Conservation (phyloP, 345 rosid genomes). For the Syzygium grande region DNA sequence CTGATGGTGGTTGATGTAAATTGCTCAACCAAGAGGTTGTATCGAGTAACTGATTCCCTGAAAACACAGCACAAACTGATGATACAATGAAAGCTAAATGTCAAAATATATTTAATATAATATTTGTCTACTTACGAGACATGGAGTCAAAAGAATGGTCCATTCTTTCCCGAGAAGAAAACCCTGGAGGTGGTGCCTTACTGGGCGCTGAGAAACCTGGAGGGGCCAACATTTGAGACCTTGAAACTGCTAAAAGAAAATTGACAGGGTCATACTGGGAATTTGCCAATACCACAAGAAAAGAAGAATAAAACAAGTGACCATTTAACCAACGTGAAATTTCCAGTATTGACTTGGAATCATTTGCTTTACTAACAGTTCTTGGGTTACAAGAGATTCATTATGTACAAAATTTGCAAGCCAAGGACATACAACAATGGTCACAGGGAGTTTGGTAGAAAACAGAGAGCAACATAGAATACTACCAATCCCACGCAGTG, state of each 20-base stretch:
- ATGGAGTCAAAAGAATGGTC: constrained; percentile 34
- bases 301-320: background rate
- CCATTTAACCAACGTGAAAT: background rate
- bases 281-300: background rate
- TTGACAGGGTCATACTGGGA: background rate
- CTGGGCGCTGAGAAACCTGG: constrained; percentile 83
- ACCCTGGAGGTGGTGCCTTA: constrained; percentile 93
- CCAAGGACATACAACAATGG: background rate
- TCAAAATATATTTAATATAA: background rate
- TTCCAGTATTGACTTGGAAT: background rate
- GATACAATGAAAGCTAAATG: background rate
- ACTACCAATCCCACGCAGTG: background rate
- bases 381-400: background rate
- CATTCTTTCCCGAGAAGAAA: constrained; percentile 57
- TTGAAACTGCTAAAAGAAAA: constrained; percentile 25
- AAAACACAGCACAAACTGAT: background rate
- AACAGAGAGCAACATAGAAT: background rate
- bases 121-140: constrained; percentile 31
- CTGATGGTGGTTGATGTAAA: constrained; percentile 1
- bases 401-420: background rate
- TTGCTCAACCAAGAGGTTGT: constrained; percentile 5
- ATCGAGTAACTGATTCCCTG: constrained; percentile 26
- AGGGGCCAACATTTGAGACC: constrained; percentile 69
- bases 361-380: background rate
- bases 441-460: background rate